Evolutionary conservation across 306 rosid species (phyloP).

Genomic region (Cicer bijugum): DNA sequence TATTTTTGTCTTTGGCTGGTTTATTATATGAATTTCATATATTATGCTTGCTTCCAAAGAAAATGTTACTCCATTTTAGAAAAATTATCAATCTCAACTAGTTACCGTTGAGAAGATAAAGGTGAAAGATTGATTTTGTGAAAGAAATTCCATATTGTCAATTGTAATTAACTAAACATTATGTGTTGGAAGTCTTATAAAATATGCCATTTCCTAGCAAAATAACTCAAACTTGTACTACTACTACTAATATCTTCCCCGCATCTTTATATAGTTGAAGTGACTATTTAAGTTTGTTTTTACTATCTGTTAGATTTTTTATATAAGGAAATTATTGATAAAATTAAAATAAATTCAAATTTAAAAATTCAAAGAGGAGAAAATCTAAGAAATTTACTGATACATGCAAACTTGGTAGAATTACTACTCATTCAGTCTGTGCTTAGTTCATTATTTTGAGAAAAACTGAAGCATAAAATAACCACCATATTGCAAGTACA

Average conservation of each 20-base stretch:
- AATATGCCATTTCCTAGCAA: neutral
- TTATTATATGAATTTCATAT: conserved; percentile 22
- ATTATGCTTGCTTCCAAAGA: neutral
- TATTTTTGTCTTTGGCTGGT: conserved; percentile 5
- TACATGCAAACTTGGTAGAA: neutral
- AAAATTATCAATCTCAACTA: conserved; percentile 40
- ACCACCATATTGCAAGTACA: neutral
- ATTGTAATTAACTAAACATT: conserved; percentile 35
- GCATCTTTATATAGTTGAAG: conserved; percentile 11
- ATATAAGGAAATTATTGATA: too few species aligned
- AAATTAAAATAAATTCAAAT: too few species aligned
- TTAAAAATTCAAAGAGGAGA: too few species aligned
- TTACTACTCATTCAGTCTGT: neutral
- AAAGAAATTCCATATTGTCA: conserved; percentile 38
- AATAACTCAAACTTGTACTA: neutral
- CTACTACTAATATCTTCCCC: neutral
- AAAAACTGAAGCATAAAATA: neutral
- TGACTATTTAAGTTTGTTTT: neutral
- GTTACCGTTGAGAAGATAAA: conserved; percentile 45
- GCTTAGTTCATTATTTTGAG: neutral
- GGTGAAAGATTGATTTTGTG: conserved; percentile 38
- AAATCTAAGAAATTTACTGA: too few species aligned
- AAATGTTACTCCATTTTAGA: neutral
- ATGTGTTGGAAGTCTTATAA: conserved; percentile 9
- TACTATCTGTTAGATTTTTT: neutral